These are phyloP conservation scores for Porpolomopsis calyptriformis DNA, from an alignment of 768 basidiomycete species.

Conservation along the genomic window DNA sequence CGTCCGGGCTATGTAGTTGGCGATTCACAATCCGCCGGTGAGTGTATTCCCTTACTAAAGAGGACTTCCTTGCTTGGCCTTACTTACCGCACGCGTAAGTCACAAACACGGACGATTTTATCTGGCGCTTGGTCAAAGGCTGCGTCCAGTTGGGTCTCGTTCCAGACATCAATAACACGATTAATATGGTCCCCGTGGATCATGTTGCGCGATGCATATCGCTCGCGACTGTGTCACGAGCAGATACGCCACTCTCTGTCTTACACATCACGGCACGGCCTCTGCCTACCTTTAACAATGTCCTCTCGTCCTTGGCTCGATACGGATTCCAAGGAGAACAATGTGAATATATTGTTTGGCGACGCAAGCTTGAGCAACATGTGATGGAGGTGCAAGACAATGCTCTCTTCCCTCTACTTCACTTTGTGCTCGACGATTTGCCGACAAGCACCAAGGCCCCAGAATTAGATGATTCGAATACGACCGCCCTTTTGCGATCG, in stretches of 20 bases:
- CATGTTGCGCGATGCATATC: conserved; percentile 81
- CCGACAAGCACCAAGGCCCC: conserved; percentile 95
- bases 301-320: conserved; percentile 58
- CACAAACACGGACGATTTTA: conserved; percentile 98
- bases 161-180: conserved; percentile 94
- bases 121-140: conserved; percentile 98
- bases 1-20: conserved; percentile 96
- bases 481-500: conserved; percentile 46
- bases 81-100: no score
- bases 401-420: conserved; percentile 90
- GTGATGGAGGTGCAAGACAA: conserved; percentile 93
- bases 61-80: no score
- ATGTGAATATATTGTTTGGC: conserved; percentile 89
- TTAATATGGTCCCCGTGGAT: conserved; percentile 98
- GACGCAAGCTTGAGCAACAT: conserved; percentile 86
- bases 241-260: conserved; percentile 40
- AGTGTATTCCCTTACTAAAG: conserved; percentile 15
- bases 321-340: conserved; percentile 75
- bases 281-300: conserved; percentile 78
- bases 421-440: conserved; percentile 94
- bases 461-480: conserved; percentile 80
- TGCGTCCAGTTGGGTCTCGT: conserved; percentile 93
- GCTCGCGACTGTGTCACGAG: conserved; percentile 55
- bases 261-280: conserved; percentile 83
- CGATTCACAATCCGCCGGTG: conserved; percentile 78